These are phyloP conservation scores for Blastobotrys apis DNA, from an alignment of 1,139 yeast species.

Conservation along the genomic window DNA sequence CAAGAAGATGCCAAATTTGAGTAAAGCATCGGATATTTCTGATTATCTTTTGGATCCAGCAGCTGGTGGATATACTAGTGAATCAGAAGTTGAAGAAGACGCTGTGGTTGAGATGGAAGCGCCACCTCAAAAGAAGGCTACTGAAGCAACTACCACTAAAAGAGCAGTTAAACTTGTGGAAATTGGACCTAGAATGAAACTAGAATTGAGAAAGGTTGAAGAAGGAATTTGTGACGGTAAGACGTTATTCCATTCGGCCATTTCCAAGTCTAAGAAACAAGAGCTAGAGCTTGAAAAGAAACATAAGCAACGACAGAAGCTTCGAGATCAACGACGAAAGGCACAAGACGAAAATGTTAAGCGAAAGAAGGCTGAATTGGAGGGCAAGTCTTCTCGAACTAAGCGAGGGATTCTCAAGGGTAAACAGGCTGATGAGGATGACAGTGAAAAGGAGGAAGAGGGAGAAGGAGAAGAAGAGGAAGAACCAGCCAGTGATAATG, in stretches of 20 bases:
- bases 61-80: constrained; percentile 77
- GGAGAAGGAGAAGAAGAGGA: constrained; percentile 37
- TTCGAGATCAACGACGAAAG: constrained; percentile 68
- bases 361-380: constrained; percentile 69
- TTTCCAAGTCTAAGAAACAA: constrained; percentile 61
- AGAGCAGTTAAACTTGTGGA: constrained; percentile 91
- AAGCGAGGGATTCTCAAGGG: constrained; percentile 57
- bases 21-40: constrained; percentile 66
- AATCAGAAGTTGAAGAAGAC: constrained; percentile 85
- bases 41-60: constrained; percentile 82
- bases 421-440: constrained; percentile 27
- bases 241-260: constrained; percentile 72
- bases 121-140: constrained; percentile 31
- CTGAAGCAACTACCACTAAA: constrained; percentile 45
- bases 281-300: constrained; percentile 56
- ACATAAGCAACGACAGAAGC: constrained; percentile 57
- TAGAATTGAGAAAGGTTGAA: constrained; percentile 79
- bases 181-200: constrained; percentile 83
- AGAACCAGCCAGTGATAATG: constrained; percentile 20
- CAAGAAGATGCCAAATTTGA: constrained; percentile 71
- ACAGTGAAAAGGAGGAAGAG: constrained; percentile 35
- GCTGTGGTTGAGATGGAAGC: constrained; percentile 77
- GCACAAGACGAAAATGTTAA: constrained; percentile 77
- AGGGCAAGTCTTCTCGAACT: constrained; percentile 54
- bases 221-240: constrained; percentile 88